phyloP scores from a whole-genome alignment of 73 alveolate genomes.

The Tetrahymena borealis region DNA sequence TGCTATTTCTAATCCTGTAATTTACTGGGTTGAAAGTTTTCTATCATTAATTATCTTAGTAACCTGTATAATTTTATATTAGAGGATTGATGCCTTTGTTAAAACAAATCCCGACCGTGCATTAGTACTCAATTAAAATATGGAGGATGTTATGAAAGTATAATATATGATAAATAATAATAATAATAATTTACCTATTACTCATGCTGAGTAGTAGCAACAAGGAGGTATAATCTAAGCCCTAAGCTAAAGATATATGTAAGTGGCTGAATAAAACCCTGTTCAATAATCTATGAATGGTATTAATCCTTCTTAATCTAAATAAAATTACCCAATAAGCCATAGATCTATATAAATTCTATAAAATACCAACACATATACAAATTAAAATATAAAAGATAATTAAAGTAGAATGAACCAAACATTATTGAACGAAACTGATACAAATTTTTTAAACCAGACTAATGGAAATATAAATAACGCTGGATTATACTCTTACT shows the following conservation, averaged over 20 bases:
- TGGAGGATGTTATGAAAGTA: neutral
- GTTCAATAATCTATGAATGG: neutral
- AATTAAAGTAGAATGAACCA: neutral
- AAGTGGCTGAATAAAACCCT: neutral
- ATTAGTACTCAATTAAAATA: neutral
- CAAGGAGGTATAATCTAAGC: neutral
- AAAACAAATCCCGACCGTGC: neutral
- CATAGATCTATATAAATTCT: neutral
- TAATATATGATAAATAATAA: neutral
- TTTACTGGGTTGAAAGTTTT: neutral
- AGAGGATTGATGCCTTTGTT: neutral
- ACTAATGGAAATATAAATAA: neutral
- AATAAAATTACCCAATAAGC: neutral
- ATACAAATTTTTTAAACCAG: neutral
- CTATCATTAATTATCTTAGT: neutral
- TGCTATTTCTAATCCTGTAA: neutral
- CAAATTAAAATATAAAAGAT: neutral
- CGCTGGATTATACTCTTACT: neutral
- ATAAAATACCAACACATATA: neutral
- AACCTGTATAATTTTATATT: neutral
- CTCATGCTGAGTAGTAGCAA: neutral
- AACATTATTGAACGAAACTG: neutral
- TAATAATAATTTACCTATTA: neutral
- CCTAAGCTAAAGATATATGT: neutral
- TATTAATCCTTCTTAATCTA: neutral